phyloP scores from a whole-genome alignment of 2,329 filamentous ascomycete genomes.

The Neofusicoccum parvum region DNA sequence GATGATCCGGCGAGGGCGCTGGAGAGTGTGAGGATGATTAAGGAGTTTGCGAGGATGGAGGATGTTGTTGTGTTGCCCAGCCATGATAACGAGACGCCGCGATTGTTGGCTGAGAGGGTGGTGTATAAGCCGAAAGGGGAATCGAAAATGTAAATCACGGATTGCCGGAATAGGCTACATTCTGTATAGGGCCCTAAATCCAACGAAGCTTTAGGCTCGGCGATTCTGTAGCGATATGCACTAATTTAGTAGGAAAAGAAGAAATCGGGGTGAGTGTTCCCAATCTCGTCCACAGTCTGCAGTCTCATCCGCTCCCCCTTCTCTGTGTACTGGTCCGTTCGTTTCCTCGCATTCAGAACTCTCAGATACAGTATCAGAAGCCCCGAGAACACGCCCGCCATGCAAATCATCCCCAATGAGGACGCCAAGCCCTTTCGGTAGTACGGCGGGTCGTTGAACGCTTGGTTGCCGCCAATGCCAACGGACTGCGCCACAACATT shows the following conservation, averaged over 20 bases:
- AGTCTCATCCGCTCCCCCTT: not conserved
- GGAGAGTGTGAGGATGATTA: too few species aligned
- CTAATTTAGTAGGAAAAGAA: not conserved
- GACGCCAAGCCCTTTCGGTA: conserved; percentile 17
- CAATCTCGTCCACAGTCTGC: not conserved
- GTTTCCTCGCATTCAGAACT: not conserved
- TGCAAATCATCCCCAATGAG: not conserved
- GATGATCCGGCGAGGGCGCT: too few species aligned
- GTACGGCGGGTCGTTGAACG: conserved; percentile 23
- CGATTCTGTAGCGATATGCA: not conserved
- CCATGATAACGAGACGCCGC: too few species aligned
- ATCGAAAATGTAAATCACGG: too few species aligned
- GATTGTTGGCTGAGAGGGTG: too few species aligned
- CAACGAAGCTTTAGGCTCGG: too few species aligned
- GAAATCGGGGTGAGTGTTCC: not conserved
- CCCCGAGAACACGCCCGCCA: not conserved
- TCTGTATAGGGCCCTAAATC: too few species aligned
- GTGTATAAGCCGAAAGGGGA: too few species aligned
- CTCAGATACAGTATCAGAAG: not conserved
- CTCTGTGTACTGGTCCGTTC: not conserved
- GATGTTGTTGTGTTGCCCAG: too few species aligned
- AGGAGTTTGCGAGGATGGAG: too few species aligned
- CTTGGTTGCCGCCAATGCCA: conserved; percentile 22
- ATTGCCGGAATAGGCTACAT: too few species aligned
- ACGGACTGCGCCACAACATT: conserved; percentile 22